phyloP scores from a whole-genome alignment of 2,329 filamentous ascomycete species.

The Hymenoscyphus fraxineus region DNA sequence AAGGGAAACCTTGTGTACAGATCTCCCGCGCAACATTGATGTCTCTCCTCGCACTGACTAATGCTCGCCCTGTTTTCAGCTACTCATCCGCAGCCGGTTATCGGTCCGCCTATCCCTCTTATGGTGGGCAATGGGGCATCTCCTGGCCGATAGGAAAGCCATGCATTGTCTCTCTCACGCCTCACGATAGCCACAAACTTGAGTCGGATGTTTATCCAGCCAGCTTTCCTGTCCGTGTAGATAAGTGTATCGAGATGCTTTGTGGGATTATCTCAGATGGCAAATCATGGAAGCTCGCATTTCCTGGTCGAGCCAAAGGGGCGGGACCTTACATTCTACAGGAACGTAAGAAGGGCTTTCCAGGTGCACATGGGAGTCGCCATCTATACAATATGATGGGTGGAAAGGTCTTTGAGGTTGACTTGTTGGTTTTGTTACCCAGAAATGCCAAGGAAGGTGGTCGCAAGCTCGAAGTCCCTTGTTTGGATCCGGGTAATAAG shows the following conservation, averaged over 20 bases:
- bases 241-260: slow-evolving; percentile 29
- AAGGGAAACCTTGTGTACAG: slow-evolving; percentile 2
- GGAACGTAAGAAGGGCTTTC: slow-evolving; percentile 29
- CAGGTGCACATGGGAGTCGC: slow-evolving; percentile 32
- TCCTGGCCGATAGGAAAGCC: slow-evolving; percentile 35
- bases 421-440: slow-evolving; percentile 26
- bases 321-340: slow-evolving; percentile 17
- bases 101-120: slow-evolving; percentile 35
- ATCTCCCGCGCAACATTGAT: slow-evolving; percentile 8
- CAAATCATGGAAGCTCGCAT: slow-evolving; percentile 21
- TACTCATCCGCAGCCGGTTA: slow-evolving; percentile 35
- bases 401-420: slow-evolving; percentile 34
- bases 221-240: slow-evolving; percentile 19
- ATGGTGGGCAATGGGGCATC: slow-evolving; percentile 35
- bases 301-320: slow-evolving; percentile 22
- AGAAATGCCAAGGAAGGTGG: not conserved
- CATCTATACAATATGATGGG: slow-evolving; percentile 36
- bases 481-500: slow-evolving; percentile 15
- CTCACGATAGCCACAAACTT: slow-evolving; percentile 22
- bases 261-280: slow-evolving; percentile 21
- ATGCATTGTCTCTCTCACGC: slow-evolving; percentile 10
- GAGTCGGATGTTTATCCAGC: slow-evolving; percentile 24
- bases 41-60: slow-evolving; percentile 22
- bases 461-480: slow-evolving; percentile 22
- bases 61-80: slow-evolving; percentile 32